These are phyloP conservation scores for Colletotrichum acutatum DNA, from an alignment of 2,329 filamentous ascomycete species.

Conservation along the genomic window DNA sequence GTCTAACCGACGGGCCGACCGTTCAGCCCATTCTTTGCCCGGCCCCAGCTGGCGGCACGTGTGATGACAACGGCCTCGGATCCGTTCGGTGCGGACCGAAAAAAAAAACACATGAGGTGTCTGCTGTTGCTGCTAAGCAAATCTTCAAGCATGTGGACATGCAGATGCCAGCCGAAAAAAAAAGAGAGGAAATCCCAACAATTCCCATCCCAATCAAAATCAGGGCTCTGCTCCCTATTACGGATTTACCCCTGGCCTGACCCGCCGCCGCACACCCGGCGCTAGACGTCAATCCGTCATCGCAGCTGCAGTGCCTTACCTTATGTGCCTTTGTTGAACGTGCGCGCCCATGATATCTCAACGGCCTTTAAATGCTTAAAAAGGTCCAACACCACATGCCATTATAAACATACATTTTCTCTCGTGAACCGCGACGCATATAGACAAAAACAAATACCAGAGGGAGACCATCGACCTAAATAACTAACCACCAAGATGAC, in stretches of 20 bases:
- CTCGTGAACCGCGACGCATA: neutral
- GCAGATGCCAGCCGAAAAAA: neutral
- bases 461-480: neutral
- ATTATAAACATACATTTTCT: neutral
- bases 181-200: neutral
- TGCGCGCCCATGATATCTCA: neutral
- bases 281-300: neutral
- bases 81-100: conserved; percentile 1
- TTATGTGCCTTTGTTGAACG: neutral
- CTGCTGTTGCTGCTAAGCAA: neutral
- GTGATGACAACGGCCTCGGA: conserved; percentile 12
- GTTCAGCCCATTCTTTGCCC: neutral
- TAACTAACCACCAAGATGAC: neutral
- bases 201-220: conserved; percentile 3
- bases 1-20: conserved; percentile 29
- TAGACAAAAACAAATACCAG: neutral
- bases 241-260: neutral
- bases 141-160: neutral
- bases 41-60: conserved; percentile 6
- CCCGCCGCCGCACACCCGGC: neutral
- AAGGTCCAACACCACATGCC: neutral
- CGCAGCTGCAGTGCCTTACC: neutral
- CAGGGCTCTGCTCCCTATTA: neutral
- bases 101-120: neutral
- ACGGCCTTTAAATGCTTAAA: neutral